Evolutionary conservation across 108 stramenopile genomes (phyloP).

Genomic region (Parietichytrium sp.): DNA sequence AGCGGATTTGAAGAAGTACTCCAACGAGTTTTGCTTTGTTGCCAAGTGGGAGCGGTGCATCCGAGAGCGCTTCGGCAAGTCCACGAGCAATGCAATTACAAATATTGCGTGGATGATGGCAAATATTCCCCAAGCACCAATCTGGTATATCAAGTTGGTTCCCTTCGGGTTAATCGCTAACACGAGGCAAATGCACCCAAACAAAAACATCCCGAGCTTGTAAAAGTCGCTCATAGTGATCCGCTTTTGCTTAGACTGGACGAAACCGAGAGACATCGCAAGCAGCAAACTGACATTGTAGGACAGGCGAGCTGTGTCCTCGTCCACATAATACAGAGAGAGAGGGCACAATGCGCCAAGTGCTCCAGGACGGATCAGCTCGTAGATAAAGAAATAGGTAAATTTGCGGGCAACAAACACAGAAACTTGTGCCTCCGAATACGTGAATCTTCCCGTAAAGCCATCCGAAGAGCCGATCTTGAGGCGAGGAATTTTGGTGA

Average conservation of each 20-base stretch:
- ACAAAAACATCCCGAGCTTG: slow-evolving; percentile 31
- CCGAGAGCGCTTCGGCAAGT: no score
- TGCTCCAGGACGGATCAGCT: background rate
- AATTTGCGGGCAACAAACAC: background rate
- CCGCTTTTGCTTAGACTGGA: background rate
- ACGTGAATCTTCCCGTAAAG: background rate
- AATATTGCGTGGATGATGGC: background rate
- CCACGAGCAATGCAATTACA: background rate
- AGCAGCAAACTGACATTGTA: background rate
- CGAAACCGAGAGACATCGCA: slow-evolving; percentile 21
- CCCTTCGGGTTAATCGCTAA: background rate
- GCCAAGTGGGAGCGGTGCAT: no score
- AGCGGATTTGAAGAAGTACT: no score
- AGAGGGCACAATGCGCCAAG: background rate
- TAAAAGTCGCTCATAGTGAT: slow-evolving; percentile 23
- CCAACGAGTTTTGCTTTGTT: no score
- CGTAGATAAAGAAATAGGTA: slow-evolving; percentile 13
- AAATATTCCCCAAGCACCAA: slow-evolving; percentile 16
- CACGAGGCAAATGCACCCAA: background rate
- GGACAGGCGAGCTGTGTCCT: background rate
- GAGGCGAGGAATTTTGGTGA: background rate
- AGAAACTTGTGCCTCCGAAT: background rate
- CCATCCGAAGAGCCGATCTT: background rate
- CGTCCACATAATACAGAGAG: background rate
- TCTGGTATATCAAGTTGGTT: background rate